Percentiles rank a stretch among this genome's conserved stretches.
Evolutionary conservation across 108 stramenopile species (phyloP).

Genomic region (Asterionellopsis glacialis): DNA sequence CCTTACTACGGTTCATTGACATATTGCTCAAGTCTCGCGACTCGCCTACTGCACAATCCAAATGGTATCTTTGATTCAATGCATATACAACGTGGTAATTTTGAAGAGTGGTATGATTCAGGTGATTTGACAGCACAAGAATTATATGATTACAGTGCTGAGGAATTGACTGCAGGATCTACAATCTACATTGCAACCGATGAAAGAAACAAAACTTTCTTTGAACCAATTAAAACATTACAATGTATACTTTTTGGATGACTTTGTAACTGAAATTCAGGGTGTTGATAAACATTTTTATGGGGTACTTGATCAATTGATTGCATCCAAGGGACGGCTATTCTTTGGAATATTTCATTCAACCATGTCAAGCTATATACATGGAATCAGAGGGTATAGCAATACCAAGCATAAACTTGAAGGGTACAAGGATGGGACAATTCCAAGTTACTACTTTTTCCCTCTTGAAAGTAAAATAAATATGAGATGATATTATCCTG

Average conservation of each 20-base stretch:
- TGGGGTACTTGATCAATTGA: constrained; percentile 78
- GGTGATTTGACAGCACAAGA: too few species aligned
- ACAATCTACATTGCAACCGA: too few species aligned
- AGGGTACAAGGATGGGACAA: constrained; percentile 46
- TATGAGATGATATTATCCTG: constrained; percentile 32
- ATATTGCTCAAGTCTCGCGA: too few species aligned
- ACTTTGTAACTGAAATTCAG: constrained; percentile 12
- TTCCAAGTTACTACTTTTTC: constrained; percentile 53
- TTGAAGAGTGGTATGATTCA: too few species aligned
- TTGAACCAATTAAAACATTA: too few species aligned
- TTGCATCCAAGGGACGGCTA: constrained; percentile 54
- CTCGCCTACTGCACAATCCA: too few species aligned
- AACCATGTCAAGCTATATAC: constrained; percentile 74
- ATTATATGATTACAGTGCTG: too few species aligned
- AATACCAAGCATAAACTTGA: constrained; percentile 28
- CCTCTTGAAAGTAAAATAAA: constrained; percentile 29
- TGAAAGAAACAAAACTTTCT: too few species aligned
- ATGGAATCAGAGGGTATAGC: constrained; percentile 59
- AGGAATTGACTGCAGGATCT: constrained; percentile 66
- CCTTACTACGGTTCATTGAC: too few species aligned
- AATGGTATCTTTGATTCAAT: constrained; percentile 70
- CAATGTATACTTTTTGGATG: constrained; percentile 46
- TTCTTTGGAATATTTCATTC: constrained; percentile 69
- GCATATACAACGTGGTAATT: constrained; percentile 85
- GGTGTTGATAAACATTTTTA: constrained; percentile 35